Percentiles rank a stretch among this genome's conserved stretches.
Evolutionary conservation across 208 protist genomes (phyloP).

Genomic region (Chromosphaera perkinsii): DNA sequence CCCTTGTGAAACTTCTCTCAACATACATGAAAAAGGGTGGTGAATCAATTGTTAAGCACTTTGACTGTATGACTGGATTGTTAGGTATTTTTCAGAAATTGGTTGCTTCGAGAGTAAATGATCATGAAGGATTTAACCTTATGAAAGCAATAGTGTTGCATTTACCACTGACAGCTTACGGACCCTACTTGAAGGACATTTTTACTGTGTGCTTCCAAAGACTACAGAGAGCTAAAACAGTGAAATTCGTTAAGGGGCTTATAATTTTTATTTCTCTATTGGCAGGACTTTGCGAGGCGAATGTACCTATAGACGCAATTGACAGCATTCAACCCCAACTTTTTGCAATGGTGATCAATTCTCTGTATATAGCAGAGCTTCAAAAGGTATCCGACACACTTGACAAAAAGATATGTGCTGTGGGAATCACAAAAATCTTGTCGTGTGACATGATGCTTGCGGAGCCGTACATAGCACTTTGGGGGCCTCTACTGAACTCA

Average conservation of each 20-base stretch:
- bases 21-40: constrained; percentile 3
- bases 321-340: constrained; percentile 8
- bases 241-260: neutral
- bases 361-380: constrained; percentile 8
- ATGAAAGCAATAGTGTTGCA: neutral
- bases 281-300: neutral
- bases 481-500: neutral
- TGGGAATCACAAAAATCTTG: neutral
- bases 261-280: neutral
- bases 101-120: neutral
- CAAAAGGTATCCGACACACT: constrained; percentile 11
- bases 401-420: neutral
- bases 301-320: neutral
- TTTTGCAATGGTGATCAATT: constrained; percentile 16
- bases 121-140: constrained; percentile 10
- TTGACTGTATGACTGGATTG: neutral
- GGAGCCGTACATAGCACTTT: neutral
- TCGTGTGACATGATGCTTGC: neutral
- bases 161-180: neutral
- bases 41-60: neutral
- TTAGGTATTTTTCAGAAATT: constrained; percentile 19
- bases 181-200: neutral
- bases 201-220: neutral
- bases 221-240: constrained; percentile 13
- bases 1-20: neutral